These are phyloP conservation scores for Zygosaccharomyces sapae DNA, from an alignment of 1,139 yeast species.

Conservation along the genomic window DNA sequence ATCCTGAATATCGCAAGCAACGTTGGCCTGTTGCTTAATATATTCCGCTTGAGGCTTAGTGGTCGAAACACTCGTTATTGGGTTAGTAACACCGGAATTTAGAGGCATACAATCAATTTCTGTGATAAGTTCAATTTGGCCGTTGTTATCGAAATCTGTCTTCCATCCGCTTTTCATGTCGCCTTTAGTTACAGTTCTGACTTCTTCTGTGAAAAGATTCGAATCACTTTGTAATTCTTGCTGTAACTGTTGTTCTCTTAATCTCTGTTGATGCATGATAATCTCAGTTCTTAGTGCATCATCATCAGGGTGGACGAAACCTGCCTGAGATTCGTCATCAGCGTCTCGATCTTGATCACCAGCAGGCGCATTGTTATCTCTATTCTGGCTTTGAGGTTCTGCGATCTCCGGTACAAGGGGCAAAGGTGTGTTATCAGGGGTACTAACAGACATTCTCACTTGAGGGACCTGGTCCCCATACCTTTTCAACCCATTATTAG, in stretches of 20 bases:
- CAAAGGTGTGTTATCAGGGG: slow-evolving; percentile 25
- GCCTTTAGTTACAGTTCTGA: slow-evolving; percentile 68
- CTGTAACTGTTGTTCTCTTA: slow-evolving; percentile 32
- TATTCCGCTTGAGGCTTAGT: slow-evolving; percentile 28
- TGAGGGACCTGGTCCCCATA: slow-evolving; percentile 41
- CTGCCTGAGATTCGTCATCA: slow-evolving; percentile 24
- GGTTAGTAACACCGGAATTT: slow-evolving; percentile 51
- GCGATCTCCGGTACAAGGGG: slow-evolving; percentile 12
- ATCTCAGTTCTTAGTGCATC: slow-evolving; percentile 40
- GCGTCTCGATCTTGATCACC: slow-evolving; percentile 17
- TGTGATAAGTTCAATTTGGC: slow-evolving; percentile 72
- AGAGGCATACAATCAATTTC: slow-evolving; percentile 56
- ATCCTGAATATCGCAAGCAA: slow-evolving; percentile 79
- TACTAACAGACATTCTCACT: slow-evolving; percentile 32
- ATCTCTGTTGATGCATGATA: slow-evolving; percentile 33
- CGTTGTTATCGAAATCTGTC: slow-evolving; percentile 73
- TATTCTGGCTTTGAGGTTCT: slow-evolving; percentile 4
- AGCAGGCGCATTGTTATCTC: slow-evolving; percentile 6
- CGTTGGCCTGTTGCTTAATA: slow-evolving; percentile 43
- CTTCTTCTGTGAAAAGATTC: slow-evolving; percentile 62
- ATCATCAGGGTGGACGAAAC: slow-evolving; percentile 40
- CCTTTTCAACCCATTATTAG: slow-evolving; percentile 34
- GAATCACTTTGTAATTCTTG: slow-evolving; percentile 36
- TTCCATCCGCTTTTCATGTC: slow-evolving; percentile 92
- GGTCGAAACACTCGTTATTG: slow-evolving; percentile 36